Evolutionary conservation across 768 basidiomycete species (phyloP), one percentile per base, ranked within the genome.

Genomic region (Suillus subluteus): DNA sequence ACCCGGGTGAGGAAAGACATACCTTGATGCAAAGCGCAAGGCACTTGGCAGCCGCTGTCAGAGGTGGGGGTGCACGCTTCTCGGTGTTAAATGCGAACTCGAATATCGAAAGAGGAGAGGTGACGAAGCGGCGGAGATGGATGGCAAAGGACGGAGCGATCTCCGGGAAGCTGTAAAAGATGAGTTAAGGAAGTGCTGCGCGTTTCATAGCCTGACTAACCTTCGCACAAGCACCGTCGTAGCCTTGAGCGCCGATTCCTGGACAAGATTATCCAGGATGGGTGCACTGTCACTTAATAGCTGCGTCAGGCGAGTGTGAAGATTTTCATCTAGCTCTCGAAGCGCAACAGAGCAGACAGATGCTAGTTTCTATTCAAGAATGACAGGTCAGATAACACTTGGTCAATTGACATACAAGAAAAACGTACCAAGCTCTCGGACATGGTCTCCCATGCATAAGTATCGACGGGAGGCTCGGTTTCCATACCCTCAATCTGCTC

Each of bases 391-490:
- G 62, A 66, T 21, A 37, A 23, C 30, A 61, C 58, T 7, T 44
- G 64, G 48, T 55, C n/a, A 41, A 18, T 46, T n/a, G 15, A 15
- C 40, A 56, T 26, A 5, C 23, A 30, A 30, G 13, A 63, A 64
- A 32, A 61, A 26, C 48, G 77, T 87, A 94, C 94, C 83, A 96
- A 76, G 70, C 91, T 91, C 74, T 96, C 94, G 12, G 94, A 92
- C 89, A 96, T 90, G 0, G 94, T 95, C 74, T 96, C 94, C 90
- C 91, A 95, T 62, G 92, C 88, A 77, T 95, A 96, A n/a, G 91
- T 92, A 74, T 96, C 94, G 41, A 90, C 72, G 0, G 90, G 84
- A 15, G 92, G 94, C 66, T 93, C 91, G 4, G 82, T 80, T 16
- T 94, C 92, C 87, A 95, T 88, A 67, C 91, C 91, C 73, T 93